Evolutionary conservation across 164 flowering plant genomes (phyloP).

Genomic region (Annona cherimola): DNA sequence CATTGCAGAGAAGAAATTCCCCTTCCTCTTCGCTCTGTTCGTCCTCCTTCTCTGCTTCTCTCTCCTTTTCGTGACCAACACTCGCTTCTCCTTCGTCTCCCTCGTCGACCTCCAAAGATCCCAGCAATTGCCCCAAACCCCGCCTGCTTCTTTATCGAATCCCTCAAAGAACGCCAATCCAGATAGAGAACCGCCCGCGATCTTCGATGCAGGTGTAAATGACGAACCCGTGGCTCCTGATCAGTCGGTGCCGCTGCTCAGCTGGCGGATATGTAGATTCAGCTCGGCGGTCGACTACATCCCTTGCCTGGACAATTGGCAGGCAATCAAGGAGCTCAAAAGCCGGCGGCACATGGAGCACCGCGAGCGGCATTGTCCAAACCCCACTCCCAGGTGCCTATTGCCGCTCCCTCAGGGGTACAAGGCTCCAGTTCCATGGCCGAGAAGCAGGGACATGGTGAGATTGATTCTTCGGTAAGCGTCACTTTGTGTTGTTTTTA

Average conservation of each 20-base stretch:
- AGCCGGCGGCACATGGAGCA: slow-evolving; percentile 82
- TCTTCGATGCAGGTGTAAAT: background rate
- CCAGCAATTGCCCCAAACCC: background rate
- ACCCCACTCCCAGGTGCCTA: slow-evolving; percentile 54
- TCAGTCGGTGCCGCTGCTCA: slow-evolving; percentile 3
- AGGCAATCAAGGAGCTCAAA: slow-evolving; percentile 61
- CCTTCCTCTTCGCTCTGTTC: slow-evolving; percentile 47
- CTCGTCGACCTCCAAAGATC: slow-evolving; percentile 18
- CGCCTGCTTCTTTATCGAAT: background rate
- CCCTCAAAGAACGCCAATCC: background rate
- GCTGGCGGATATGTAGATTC: slow-evolving; percentile 53
- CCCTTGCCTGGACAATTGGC: slow-evolving; percentile 80
- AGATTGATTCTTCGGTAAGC: slow-evolving; percentile 71
- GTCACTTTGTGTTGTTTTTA: slow-evolving; percentile 6
- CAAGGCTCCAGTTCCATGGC: slow-evolving; percentile 74
- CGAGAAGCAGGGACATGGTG: slow-evolving; percentile 96
- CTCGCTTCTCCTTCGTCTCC: slow-evolving; percentile 24
- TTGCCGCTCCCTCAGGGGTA: slow-evolving; percentile 72
- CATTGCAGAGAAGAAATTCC: slow-evolving; percentile 45
- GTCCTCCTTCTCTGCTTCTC: slow-evolving; percentile 37
- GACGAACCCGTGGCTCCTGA: background rate
- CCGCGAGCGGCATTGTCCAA: slow-evolving; percentile 83
- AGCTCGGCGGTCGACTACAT: slow-evolving; percentile 61
- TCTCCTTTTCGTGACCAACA: slow-evolving; percentile 40
- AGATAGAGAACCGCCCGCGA: background rate